Base-by-base conservation (phyloP, 306 rosid genomes). In the Dryas drummondii region DNA sequence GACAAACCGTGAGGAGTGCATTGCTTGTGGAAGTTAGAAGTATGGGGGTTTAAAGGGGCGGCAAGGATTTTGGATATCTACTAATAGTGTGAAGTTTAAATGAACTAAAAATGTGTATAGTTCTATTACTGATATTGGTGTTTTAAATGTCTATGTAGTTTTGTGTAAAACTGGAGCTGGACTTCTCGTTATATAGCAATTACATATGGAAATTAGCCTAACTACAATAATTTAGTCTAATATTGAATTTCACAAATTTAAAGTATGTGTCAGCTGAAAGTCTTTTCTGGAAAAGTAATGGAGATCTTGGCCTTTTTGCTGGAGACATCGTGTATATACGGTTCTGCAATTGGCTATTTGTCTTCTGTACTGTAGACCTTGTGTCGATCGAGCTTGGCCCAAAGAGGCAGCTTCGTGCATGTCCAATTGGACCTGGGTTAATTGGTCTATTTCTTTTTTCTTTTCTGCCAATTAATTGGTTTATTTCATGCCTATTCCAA, bases 1-100 rank as follows among this genome's bases (percentile, higher is more conserved):
- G 65, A 79, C 96, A 22, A 93, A 93, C 81, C 83, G 87, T 16
- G 98, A 93, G 12, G 98, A 91, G 7, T 93, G 98, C 79, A 22
- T 87, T 80, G 87, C 98, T 51, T 93, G 98, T 55, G 98, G 98
- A 78, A 91, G 98, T 85, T 93, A 75, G 66, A 68, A n/a, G 16
- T 44, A 3, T 45, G 7, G 37, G 9, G 70, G 13, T 45, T 65
- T 14, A 16, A 32, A 32, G 37, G 37, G 37, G 37, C 3, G 37
- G 37, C 37, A 32, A 32, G 37, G 37, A 32, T 32, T n/a, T 15
- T 45, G 70, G 53, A 44, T 9, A 45, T 42, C 27, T 10, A 63
- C 68, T 63, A 11, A 41, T 58, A 65, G 9, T 41, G 4, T 17
- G 37, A 65, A 15, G 69, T 65, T n/a, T 32, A 32, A 44, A n/a